Evolutionary conservation across 371 early-diverging fungal genomes (phyloP).

Genomic region (Syncephalastrum contaminatum): DNA sequence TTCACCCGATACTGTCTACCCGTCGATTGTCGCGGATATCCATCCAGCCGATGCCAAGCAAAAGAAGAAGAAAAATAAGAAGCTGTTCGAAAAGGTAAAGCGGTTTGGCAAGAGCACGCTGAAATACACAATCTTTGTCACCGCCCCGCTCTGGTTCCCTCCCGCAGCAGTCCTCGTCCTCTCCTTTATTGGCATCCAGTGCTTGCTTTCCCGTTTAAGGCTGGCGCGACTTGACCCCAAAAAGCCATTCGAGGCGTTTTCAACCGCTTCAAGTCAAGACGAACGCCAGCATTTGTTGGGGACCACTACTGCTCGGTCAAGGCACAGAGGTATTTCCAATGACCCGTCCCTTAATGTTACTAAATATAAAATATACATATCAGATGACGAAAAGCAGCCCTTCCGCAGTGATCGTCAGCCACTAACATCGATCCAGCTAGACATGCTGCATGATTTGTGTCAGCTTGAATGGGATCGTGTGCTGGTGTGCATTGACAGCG

Average conservation of each 20-base stretch:
- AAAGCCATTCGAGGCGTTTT: background rate
- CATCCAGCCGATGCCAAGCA: background rate
- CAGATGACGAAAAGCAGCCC: constrained; percentile 2
- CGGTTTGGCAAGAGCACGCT: background rate
- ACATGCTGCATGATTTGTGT: constrained; percentile 31
- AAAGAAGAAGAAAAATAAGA: background rate
- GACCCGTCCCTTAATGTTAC: background rate
- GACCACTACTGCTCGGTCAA: constrained; percentile 7
- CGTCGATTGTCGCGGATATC: constrained; percentile 5
- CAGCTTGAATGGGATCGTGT: constrained; percentile 46
- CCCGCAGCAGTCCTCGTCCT: constrained; percentile 9
- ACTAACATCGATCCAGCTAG: background rate
- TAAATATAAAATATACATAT: background rate
- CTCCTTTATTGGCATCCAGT: constrained; percentile 21
- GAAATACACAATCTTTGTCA: background rate
- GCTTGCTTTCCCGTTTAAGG: constrained; percentile 23
- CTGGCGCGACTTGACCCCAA: constrained; percentile 11
- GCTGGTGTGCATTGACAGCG: constrained; percentile 38
- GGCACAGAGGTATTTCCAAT: background rate
- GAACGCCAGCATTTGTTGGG: constrained; percentile 8
- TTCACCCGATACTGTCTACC: constrained; percentile 4
- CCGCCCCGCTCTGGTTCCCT: constrained; percentile 8
- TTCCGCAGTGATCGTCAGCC: background rate
- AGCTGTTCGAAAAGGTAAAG: background rate
- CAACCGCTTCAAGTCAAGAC: constrained; percentile 10